Evolutionary conservation across 352 stramenopile genomes (phyloP).

Genomic region (Nothophytophthora sp.): DNA sequence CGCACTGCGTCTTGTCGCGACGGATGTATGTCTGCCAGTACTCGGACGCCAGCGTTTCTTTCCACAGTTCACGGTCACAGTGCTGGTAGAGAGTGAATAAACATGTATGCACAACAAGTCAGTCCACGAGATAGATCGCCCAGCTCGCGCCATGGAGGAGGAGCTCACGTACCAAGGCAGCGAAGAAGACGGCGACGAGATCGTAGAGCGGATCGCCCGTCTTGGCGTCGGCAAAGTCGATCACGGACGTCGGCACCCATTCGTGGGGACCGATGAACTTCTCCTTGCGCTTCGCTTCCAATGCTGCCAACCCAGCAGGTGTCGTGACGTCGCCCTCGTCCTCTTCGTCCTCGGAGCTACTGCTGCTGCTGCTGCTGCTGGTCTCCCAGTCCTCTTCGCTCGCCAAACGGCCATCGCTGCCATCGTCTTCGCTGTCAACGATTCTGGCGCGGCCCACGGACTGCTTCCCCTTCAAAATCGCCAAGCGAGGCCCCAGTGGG

Average conservation of each 20-base stretch:
- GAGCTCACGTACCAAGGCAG: constrained; percentile 55
- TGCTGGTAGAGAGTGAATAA: constrained; percentile 51
- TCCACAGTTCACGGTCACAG: constrained; percentile 64
- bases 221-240: constrained; percentile 90
- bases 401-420: constrained; percentile 14
- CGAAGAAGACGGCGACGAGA: constrained; percentile 80
- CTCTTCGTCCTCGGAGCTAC: constrained; percentile 52
- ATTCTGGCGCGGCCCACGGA: constrained; percentile 9
- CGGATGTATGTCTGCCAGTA: constrained; percentile 80
- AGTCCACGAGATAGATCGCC: constrained; percentile 8
- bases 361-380: constrained; percentile 52
- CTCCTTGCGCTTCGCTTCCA: constrained; percentile 42
- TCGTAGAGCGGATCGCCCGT: constrained; percentile 87
- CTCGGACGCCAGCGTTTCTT: constrained; percentile 44
- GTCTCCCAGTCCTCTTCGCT: constrained; percentile 54
- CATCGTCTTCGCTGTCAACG: constrained; percentile 29
- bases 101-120: constrained; percentile 3
- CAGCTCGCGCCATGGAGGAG: background rate
- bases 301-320: constrained; percentile 11
- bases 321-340: constrained; percentile 32
- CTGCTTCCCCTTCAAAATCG: constrained; percentile 45
- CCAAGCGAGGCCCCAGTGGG: constrained; percentile 56
- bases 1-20: constrained; percentile 27
- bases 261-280: constrained; percentile 49
- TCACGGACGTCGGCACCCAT: constrained; percentile 72